These are phyloP conservation scores for Sphaerulina populicola DNA, from an alignment of 2,329 filamentous ascomycete species.

Conservation along the genomic window DNA sequence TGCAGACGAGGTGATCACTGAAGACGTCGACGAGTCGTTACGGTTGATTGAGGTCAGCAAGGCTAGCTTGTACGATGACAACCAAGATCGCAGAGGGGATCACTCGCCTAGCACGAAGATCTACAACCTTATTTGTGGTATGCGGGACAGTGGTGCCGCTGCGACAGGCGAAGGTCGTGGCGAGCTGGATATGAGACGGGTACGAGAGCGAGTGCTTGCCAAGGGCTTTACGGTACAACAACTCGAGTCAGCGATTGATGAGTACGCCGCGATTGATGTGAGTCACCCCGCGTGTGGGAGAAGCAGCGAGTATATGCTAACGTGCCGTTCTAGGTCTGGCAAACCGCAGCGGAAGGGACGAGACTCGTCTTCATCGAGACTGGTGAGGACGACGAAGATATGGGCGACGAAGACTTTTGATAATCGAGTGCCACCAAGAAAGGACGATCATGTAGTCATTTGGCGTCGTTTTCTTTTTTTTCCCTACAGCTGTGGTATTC, in stretches of 20 bases:
- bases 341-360: conserved; percentile 48
- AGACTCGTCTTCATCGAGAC: conserved; percentile 49
- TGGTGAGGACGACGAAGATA: conserved; percentile 38
- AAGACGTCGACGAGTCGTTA: conserved; percentile 92
- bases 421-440: conserved; percentile 5
- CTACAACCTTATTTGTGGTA: conserved; percentile 83
- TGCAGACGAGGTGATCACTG: conserved; percentile 70
- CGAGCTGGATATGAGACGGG: conserved; percentile 78
- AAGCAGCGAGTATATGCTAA: conserved; percentile 27
- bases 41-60: conserved; percentile 89
- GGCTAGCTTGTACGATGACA: conserved; percentile 72
- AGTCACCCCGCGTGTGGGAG: conserved; percentile 41
- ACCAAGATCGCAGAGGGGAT: conserved; percentile 51
- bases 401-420: conserved; percentile 30
- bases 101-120: conserved; percentile 81
- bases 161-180: conserved; percentile 66
- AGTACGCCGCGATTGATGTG: conserved; percentile 83
- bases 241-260: conserved; percentile 74
- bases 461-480: conserved; percentile 15
- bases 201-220: conserved; percentile 83
- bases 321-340: conserved; percentile 41
- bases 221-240: conserved; percentile 97
- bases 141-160: conserved; percentile 75
- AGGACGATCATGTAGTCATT: conserved; percentile 6
- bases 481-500: neutral